Conservation (phyloP, 2,329 filamentous ascomycete species). For the Aspergillus sp. region DNA sequence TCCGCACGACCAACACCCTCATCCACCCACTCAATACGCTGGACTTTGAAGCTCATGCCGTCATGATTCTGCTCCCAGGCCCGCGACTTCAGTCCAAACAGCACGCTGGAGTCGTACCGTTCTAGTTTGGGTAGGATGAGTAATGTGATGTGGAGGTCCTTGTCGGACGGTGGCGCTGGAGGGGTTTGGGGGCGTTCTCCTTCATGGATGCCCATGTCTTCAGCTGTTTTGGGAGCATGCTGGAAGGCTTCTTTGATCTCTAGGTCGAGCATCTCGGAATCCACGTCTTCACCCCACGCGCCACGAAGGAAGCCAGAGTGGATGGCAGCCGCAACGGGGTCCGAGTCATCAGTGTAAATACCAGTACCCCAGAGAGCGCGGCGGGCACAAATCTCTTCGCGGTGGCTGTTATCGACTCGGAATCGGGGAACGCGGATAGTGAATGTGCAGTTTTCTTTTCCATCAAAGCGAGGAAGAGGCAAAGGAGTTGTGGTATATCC, state of each 20-base stretch:
- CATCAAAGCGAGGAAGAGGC: constrained; percentile 73
- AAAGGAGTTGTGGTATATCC: constrained; percentile 63
- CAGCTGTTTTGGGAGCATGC: constrained; percentile 43
- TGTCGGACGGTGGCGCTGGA: constrained; percentile 58
- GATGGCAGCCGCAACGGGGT: constrained; percentile 87
- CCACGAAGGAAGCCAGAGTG: constrained; percentile 91
- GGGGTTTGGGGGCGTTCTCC: constrained; percentile 36
- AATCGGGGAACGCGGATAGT: constrained; percentile 83
- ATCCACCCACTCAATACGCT: constrained; percentile 79
- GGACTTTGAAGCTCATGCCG: constrained; percentile 84
- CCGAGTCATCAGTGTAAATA: constrained; percentile 93
- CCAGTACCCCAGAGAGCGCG: constrained; percentile 89
- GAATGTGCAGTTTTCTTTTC: constrained; percentile 83
- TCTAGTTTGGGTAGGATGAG: constrained; percentile 78
- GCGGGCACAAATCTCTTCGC: constrained; percentile 80
- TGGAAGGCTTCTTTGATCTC: constrained; percentile 50
- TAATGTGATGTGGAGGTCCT: constrained; percentile 84
- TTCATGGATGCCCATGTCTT: constrained; percentile 29
- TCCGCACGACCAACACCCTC: constrained; percentile 57
- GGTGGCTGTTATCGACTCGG: constrained; percentile 67
- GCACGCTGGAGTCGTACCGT: constrained; percentile 71
- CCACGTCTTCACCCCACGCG: constrained; percentile 78
- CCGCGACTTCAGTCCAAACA: constrained; percentile 79
- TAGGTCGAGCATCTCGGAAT: constrained; percentile 64
- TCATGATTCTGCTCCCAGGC: constrained; percentile 78